Conservation (phyloP, 176 grass and related monocot species). For the Tuctoria greenei region DNA sequence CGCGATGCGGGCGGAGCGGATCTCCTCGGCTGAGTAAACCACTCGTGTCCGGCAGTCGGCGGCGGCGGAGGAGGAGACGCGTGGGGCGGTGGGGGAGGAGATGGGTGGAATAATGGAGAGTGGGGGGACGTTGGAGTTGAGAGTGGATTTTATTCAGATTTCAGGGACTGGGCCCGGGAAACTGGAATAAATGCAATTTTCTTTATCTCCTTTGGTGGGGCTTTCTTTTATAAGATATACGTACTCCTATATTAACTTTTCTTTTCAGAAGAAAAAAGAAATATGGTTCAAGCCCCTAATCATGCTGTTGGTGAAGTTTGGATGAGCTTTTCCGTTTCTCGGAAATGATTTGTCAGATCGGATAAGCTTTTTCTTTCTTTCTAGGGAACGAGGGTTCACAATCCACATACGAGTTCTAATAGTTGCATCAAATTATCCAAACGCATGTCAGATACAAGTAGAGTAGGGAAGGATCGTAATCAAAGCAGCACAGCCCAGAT, state of each 20-base stretch:
- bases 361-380: too few relatives aligned
- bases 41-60: background rate
- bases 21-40: background rate
- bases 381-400: background rate
- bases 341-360: conserved; percentile 13
- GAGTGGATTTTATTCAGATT: conserved; percentile 60
- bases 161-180: conserved; percentile 11
- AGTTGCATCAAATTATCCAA: background rate
- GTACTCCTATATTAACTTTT: background rate
- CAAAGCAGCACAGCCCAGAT: conserved; percentile 20
- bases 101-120: conserved; percentile 38
- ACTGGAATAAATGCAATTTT: conserved; percentile 25
- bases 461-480: conserved; percentile 16
- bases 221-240: background rate
- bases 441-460: conserved; percentile 28
- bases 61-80: background rate
- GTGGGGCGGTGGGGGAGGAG: background rate
- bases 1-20: background rate
- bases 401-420: background rate
- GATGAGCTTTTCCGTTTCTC: conserved; percentile 26
- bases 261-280: background rate
- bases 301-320: conserved; percentile 19
- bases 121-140: conserved; percentile 26
- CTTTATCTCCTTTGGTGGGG: background rate
- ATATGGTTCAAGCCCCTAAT: conserved; percentile 4